Evolutionary conservation across 148 eudicot genomes (phyloP).

Genomic region (Simmondsia chinensis): DNA sequence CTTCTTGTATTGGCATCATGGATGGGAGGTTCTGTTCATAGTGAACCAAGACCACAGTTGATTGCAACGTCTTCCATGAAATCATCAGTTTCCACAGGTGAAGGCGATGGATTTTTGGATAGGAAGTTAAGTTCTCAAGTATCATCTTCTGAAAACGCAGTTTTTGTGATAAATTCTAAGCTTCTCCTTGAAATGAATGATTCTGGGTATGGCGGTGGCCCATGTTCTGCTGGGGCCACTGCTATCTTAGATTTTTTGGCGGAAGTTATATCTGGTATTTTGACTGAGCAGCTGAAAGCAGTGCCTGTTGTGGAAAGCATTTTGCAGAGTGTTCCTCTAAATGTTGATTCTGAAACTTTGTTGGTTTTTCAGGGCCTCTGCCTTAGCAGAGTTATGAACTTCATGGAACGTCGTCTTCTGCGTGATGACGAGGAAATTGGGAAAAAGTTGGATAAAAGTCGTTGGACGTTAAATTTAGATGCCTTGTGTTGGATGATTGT

Average conservation of each 20-base stretch:
- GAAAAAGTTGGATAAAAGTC: conserved; percentile 55
- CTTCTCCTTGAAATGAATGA: conserved; percentile 74
- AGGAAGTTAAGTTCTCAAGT: conserved; percentile 35
- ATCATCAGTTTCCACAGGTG: conserved; percentile 38
- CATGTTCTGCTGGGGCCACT: conserved; percentile 80
- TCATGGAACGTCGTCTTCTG: conserved; percentile 68
- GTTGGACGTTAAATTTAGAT: conserved; percentile 72
- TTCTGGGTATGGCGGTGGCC: conserved; percentile 69
- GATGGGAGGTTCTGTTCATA: conserved; percentile 42
- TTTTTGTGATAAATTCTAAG: conserved; percentile 36
- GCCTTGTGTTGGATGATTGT: conserved; percentile 74
- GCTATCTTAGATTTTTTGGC: conserved; percentile 77
- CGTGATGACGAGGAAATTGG: conserved; percentile 72
- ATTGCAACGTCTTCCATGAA: conserved; percentile 40
- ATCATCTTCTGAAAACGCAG: conserved; percentile 20
- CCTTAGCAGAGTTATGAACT: conserved; percentile 75
- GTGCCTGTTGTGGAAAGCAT: conserved; percentile 45
- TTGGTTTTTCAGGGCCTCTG: conserved; percentile 74
- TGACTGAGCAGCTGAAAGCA: conserved; percentile 62
- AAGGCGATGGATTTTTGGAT: conserved; percentile 32
- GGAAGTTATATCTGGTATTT: conserved; percentile 64
- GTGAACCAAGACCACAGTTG: too few species aligned
- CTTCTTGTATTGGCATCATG: conserved; percentile 48
- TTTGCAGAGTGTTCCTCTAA: conserved; percentile 64
- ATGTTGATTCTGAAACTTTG: conserved; percentile 68